Evolutionary conservation across 176 grass and related monocot species (phyloP).

Genomic region (Aegilops speltoides): DNA sequence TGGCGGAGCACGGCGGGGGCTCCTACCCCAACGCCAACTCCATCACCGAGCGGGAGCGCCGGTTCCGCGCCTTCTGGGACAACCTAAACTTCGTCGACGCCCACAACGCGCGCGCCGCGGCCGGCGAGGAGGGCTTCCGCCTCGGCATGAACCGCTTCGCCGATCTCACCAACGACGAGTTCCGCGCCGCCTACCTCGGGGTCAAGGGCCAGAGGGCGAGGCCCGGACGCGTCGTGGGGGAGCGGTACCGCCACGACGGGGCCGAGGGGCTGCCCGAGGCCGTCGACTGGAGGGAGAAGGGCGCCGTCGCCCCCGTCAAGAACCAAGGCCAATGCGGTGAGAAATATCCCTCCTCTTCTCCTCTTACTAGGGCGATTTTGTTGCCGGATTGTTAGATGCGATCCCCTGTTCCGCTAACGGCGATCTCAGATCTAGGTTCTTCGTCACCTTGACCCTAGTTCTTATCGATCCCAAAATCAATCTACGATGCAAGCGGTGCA

Average conservation of each 20-base stretch:
- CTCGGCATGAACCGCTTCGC: slow-evolving; percentile 74
- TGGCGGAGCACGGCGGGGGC: slow-evolving; percentile 32
- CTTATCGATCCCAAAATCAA: background rate
- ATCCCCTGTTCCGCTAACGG: background rate
- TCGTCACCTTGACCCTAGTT: background rate
- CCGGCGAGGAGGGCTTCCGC: slow-evolving; percentile 24
- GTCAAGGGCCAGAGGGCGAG: background rate
- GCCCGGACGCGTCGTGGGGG: background rate
- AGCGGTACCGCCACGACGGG: slow-evolving; percentile 35
- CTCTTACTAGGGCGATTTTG: too few relatives aligned
- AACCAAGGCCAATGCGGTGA: slow-evolving; percentile 81
- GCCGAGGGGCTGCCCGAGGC: slow-evolving; percentile 42
- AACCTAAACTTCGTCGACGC: slow-evolving; percentile 82
- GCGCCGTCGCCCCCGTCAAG: slow-evolving; percentile 70
- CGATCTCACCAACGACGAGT: slow-evolving; percentile 80
- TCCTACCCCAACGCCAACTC: slow-evolving; percentile 29
- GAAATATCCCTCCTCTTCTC: background rate
- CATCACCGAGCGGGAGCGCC: slow-evolving; percentile 52
- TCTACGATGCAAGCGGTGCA: background rate
- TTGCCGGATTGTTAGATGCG: background rate
- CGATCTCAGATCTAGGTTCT: slow-evolving; percentile 15
- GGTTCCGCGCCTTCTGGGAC: slow-evolving; percentile 77
- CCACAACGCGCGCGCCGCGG: slow-evolving; percentile 55
- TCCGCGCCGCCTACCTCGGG: slow-evolving; percentile 44
- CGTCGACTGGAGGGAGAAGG: slow-evolving; percentile 80